These are phyloP conservation scores for Fusarium staphyleae DNA, from an alignment of 2,329 filamentous ascomycete genomes.

Conservation along the genomic window DNA sequence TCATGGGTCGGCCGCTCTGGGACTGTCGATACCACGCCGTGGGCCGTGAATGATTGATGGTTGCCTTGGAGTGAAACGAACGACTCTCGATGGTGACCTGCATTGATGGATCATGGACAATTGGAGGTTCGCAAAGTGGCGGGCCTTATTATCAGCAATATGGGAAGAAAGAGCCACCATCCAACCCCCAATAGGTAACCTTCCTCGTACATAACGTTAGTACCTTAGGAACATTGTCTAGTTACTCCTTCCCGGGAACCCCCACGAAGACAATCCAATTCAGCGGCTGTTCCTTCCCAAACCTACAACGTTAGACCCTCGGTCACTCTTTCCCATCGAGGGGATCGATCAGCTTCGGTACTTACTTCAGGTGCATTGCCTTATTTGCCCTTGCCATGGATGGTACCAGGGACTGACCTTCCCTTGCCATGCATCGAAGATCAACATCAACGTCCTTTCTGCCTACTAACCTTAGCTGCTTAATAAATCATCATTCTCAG, in stretches of 20 bases:
- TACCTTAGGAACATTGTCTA: too few species aligned
- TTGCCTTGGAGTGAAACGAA: not conserved
- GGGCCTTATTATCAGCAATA: too few species aligned
- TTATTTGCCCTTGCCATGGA: not conserved
- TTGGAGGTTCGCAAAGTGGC: too few species aligned
- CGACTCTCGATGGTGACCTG: too few species aligned
- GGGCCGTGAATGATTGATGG: not conserved
- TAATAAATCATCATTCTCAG: not conserved
- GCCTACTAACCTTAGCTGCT: not conserved
- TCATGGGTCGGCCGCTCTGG: constrained; percentile 22
- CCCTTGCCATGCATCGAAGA: constrained; percentile 3
- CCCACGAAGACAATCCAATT: not conserved
- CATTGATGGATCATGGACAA: too few species aligned
- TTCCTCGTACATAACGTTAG: too few species aligned
- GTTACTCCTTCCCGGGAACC: not conserved
- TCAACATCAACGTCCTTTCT: not conserved
- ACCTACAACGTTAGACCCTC: too few species aligned
- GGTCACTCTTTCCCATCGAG: not conserved
- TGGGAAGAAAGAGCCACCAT: too few species aligned
- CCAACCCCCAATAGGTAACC: not conserved
- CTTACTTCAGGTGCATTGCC: constrained; percentile 3
- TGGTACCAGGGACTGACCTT: constrained; percentile 7
- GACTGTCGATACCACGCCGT: not conserved
- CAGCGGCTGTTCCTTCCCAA: not conserved
- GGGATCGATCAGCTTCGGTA: constrained; percentile 6